Base-by-base conservation (phyloP, 2,329 filamentous ascomycete species). In the Epichloe hybrida region DNA sequence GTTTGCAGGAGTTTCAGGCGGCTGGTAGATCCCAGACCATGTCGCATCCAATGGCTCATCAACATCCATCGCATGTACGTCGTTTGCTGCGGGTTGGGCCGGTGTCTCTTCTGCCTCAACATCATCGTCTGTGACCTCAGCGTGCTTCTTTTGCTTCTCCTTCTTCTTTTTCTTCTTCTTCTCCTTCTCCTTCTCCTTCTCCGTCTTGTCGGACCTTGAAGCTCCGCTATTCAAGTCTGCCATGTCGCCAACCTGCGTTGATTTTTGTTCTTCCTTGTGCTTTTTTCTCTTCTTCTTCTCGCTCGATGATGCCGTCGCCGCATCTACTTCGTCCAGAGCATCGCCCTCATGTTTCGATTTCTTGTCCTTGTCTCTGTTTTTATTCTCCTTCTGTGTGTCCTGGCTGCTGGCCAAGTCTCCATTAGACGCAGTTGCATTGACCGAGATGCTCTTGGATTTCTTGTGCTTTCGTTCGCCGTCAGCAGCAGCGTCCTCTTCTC, bases 381-480 rank as follows among this genome's bases (percentile, higher is more conserved):
- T 59, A 50, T 64, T 62, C 59, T 67, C 66, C 53, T 61, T 61
- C 55, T 65, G 67, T 51, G 54, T 49, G 17, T 65, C 60, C 53
- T 66, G 61, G 52, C 67, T 66, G 43, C 59, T 60, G 39, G 59
- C 55, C 49, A 55, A 53, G 42, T 58, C 52, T 49, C 56, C 49
- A 53, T 57, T 52, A 47, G 55, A 48, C n/a, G 48, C 48, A 20
- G 27, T 35, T 6, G 51, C 61, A 37, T 63, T 61, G 44, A 54
- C 61, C 46, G 60, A 69, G 61, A 69, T 69, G 67, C 66, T 72
- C 62, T 73, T 75, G 5, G 72, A 72, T 53, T 72, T 73, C 57
- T 77, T 76, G 58, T 72, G 66, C 61, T 72, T 73, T 58, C 70
- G 69, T 53, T 74, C 71, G 37, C 62, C 60, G 45, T 67, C 65